A percentile compares a stretch with the other conserved stretches of the same genome.
Evolutionary conservation across 2,329 filamentous ascomycete genomes (phyloP).

Genomic region (Pseudocercospora fijiensis): DNA sequence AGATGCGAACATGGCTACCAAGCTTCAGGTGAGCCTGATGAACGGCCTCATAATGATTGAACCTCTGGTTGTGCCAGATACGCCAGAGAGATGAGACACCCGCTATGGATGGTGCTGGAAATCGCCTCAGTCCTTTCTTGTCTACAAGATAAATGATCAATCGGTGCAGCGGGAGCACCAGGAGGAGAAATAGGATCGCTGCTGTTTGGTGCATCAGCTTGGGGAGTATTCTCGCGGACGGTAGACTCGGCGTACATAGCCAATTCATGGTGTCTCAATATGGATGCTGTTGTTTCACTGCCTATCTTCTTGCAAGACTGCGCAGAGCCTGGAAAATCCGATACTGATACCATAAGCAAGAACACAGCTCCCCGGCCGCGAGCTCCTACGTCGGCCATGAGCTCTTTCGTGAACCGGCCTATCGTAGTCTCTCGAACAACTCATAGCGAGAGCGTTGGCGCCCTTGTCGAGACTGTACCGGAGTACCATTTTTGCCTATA

Average conservation of each 20-base stretch:
- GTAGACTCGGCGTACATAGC: background rate
- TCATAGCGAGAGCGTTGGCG: background rate
- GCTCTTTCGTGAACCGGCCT: background rate
- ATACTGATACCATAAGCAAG: background rate
- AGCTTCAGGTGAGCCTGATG: background rate
- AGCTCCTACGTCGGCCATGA: background rate
- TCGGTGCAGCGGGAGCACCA: background rate
- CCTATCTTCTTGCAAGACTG: background rate
- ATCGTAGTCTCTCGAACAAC: background rate
- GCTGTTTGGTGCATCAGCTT: background rate
- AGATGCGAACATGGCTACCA: conserved; percentile 2
- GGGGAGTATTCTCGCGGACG: too few relatives aligned
- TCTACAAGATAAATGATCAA: background rate
- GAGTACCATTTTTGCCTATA: conserved; percentile 1
- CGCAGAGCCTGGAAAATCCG: background rate
- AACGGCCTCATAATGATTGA: background rate
- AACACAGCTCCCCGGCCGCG: background rate
- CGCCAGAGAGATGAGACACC: conserved; percentile 1
- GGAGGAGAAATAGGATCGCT: background rate
- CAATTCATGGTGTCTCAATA: background rate
- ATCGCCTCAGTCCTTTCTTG: conserved; percentile 1
- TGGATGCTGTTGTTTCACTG: background rate
- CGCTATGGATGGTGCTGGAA: background rate
- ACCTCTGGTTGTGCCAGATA: conserved; percentile 8
- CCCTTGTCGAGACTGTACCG: background rate